Evolutionary conservation across 129 eudicot genomes (phyloP), one percentile per base, ranked within the genome.

Genomic region (Helichrysum umbraculigerum): DNA sequence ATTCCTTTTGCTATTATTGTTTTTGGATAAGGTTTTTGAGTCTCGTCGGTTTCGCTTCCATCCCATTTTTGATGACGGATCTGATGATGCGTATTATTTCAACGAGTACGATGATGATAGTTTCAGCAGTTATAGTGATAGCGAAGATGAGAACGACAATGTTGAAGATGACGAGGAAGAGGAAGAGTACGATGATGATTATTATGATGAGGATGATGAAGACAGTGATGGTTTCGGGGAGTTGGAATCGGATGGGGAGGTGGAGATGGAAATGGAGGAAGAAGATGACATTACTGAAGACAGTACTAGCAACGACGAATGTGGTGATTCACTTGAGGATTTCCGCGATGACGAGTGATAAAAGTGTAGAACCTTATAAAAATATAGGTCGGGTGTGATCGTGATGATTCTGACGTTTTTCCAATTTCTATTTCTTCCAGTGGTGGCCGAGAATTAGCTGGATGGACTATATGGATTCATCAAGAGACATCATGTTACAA

Each of bases 351-450:
- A 59, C 14, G 50, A 67, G 68, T 70, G 62, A 58, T 14, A 56
- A 74, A 63, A 58, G 64, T 73, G 76, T n/a, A 47, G n/a, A 47
- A 14, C 54, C 0, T 25, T 60, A 74, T 32, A 28, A 72, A 60
- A 82, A 19, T 57, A 32, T n/a, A 57, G 62, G 5, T 11, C 70
- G 68, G 58, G 76, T 66, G 76, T 66, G 68, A 65, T 14, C 6
- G 54, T 47, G 54, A 47, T 47, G 54, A 47, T 47, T 1, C 17
- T 47, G 54, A 68, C 64, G 74, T 59, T 78, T 84, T 84, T 66
- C 77, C 76, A 71, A 57, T 82, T 83, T 86, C 19, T 84, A 79
- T 86, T 76, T 75, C 19, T 61, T 88, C 79, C 86, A 84, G 93
- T 69, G 63, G 84, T 78, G 82, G 52, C 54, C 54, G 54, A 12